Conservation (phyloP, 129 eudicot genomes). For the Deinandra increscens region DNA sequence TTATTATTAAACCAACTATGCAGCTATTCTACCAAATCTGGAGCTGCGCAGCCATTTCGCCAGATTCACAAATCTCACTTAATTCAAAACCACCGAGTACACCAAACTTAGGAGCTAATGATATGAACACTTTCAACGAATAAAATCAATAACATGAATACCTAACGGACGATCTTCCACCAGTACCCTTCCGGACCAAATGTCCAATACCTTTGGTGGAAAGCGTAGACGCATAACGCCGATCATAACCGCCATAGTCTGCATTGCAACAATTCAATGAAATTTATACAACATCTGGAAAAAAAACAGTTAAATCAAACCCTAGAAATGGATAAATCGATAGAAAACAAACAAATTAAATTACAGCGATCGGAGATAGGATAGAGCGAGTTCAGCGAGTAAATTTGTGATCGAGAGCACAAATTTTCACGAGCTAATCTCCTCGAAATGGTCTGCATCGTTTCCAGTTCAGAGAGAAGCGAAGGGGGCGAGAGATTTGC, state of each 20-base stretch:
- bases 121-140: background rate
- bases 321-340: conserved; percentile 26
- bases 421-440: conserved; percentile 55
- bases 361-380: conserved; percentile 60
- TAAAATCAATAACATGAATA: conserved; percentile 18
- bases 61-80: conserved; percentile 8
- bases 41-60: background rate
- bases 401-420: conserved; percentile 38
- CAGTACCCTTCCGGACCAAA: conserved; percentile 93
- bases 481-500: conserved; percentile 16
- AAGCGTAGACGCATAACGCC: conserved; percentile 65
- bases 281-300: background rate
- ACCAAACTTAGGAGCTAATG: conserved; percentile 5
- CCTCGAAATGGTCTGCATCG: conserved; percentile 73
- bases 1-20: no score
- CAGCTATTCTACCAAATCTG: no score
- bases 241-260: conserved; percentile 62
- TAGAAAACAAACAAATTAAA: background rate
- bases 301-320: conserved; percentile 10
- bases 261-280: conserved; percentile 28
- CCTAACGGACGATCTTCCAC: conserved; percentile 99
- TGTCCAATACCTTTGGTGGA: conserved; percentile 75
- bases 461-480: conserved; percentile 22
- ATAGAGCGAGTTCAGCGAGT: conserved; percentile 49
- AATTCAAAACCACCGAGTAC: background rate